phyloP scores from a whole-genome alignment of 2,329 filamentous ascomycete genomes.

The Aspergillus hortae region DNA sequence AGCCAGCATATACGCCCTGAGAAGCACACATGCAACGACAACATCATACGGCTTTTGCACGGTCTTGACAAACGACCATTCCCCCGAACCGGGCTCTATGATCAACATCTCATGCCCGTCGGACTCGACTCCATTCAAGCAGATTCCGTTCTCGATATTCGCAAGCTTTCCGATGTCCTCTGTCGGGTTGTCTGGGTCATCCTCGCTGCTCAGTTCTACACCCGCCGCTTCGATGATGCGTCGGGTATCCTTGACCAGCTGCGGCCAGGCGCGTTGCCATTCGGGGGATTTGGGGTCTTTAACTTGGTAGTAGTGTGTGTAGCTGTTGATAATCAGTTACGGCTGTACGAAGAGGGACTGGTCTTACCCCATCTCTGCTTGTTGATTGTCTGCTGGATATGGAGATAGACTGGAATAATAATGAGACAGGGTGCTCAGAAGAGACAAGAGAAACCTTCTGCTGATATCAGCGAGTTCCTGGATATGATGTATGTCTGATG shows the following conservation, averaged over 20 bases:
- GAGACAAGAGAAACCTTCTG: too few species aligned
- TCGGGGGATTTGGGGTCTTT: slow-evolving; percentile 7
- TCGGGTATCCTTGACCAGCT: background rate
- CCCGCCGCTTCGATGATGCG: background rate
- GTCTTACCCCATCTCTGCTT: too few species aligned
- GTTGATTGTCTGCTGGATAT: too few species aligned
- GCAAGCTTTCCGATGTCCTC: background rate
- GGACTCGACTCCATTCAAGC: background rate
- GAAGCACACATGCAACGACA: slow-evolving; percentile 16
- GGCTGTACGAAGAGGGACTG: too few species aligned
- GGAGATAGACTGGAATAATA: too few species aligned
- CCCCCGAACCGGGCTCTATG: slow-evolving; percentile 1
- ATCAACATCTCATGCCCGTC: background rate
- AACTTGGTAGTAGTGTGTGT: slow-evolving; percentile 18
- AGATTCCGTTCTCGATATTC: background rate
- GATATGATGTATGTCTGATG: too few species aligned
- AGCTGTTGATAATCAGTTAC: slow-evolving; percentile 3
- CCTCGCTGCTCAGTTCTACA: background rate
- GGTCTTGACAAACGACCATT: slow-evolving; percentile 13
- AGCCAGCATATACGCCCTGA: slow-evolving; percentile 16
- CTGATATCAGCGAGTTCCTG: too few species aligned
- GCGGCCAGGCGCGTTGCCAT: slow-evolving; percentile 1
- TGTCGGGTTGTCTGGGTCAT: background rate
- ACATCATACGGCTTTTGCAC: slow-evolving; percentile 14
- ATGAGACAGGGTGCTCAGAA: too few species aligned